Evolutionary conservation across 495 filamentous ascomycete genomes (phyloP).

Genomic region (Saxophila tyrrhenica): DNA sequence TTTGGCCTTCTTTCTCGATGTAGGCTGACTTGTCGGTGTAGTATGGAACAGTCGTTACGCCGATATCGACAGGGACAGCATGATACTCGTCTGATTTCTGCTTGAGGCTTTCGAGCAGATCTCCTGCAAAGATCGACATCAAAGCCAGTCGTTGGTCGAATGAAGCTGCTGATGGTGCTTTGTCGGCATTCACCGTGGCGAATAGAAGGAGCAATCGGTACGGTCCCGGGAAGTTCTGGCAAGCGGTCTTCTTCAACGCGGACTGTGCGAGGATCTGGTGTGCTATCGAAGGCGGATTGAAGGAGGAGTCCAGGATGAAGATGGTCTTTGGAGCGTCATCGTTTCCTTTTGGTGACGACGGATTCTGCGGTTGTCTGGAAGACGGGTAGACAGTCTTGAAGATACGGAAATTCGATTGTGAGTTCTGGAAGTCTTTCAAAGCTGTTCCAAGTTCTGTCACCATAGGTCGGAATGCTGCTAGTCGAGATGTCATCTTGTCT

Average conservation of each 20-base stretch:
- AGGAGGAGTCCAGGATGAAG: constrained; percentile 86
- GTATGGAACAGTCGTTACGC: constrained; percentile 67
- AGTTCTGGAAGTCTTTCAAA: constrained; percentile 15
- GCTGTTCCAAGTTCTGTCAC: constrained; percentile 8
- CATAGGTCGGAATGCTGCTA: constrained; percentile 7
- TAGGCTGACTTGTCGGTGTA: constrained; percentile 74
- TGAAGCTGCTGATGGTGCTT: constrained; percentile 66
- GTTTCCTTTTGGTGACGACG: neutral
- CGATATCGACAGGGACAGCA: constrained; percentile 54
- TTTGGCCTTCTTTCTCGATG: constrained; percentile 36
- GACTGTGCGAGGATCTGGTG: constrained; percentile 65
- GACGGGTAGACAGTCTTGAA: constrained; percentile 13
- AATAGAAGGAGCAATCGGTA: constrained; percentile 67
- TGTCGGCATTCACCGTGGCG: constrained; percentile 87
- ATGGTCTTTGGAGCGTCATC: constrained; percentile 38
- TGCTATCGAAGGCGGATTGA: constrained; percentile 84
- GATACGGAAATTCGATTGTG: constrained; percentile 14
- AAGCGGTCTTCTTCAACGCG: constrained; percentile 39
- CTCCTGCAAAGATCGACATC: constrained; percentile 72
- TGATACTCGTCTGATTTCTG: constrained; percentile 11
- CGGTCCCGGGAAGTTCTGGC: constrained; percentile 16
- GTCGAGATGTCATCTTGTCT: constrained; percentile 10
- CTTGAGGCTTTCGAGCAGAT: constrained; percentile 32
- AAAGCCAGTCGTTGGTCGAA: constrained; percentile 76
- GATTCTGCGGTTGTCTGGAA: constrained; percentile 1